These are phyloP conservation scores for Periconia sp. DNA, from an alignment of 2,329 filamentous ascomycete genomes.

Conservation along the genomic window DNA sequence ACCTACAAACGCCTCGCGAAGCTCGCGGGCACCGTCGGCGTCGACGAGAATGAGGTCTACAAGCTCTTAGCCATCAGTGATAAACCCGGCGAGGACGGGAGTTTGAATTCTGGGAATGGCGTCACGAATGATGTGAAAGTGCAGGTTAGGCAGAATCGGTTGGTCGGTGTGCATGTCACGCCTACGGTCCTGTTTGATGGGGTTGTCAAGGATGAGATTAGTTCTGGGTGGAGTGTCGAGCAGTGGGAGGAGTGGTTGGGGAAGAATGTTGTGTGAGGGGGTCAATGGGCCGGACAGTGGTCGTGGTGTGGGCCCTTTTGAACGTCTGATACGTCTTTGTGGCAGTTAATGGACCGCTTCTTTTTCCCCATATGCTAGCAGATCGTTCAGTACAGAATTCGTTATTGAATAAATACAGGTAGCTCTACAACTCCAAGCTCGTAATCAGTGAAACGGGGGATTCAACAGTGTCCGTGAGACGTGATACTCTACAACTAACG, in stretches of 20 bases:
- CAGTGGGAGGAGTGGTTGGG: constrained; percentile 86
- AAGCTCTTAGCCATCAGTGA: constrained; percentile 68
- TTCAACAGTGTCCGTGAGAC: too few species aligned
- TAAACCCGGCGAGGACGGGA: constrained; percentile 66
- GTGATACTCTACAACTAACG: too few species aligned
- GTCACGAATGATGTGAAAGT: constrained; percentile 86
- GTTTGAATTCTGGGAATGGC: constrained; percentile 75
- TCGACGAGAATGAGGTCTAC: constrained; percentile 72
- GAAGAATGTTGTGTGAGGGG: constrained; percentile 59
- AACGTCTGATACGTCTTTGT: too few species aligned
- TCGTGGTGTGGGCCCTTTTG: too few species aligned
- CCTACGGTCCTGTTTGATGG: constrained; percentile 90
- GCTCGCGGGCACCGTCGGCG: constrained; percentile 68
- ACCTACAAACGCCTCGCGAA: constrained; percentile 80
- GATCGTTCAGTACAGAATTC: too few species aligned
- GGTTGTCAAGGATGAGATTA: constrained; percentile 75
- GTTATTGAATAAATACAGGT: too few species aligned
- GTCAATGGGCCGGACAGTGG: too few species aligned
- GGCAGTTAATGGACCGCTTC: too few species aligned
- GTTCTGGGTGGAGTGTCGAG: constrained; percentile 73
- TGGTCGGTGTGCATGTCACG: constrained; percentile 85
- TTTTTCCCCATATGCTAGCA: too few species aligned
- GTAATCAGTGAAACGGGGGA: too few species aligned
- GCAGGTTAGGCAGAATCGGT: constrained; percentile 74
- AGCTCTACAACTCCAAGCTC: too few species aligned